Percentiles rank a stretch among this genome's conserved stretches.
Conservation (phyloP, 1,139 yeast genomes). For the Suhomyces maxii region DNA sequence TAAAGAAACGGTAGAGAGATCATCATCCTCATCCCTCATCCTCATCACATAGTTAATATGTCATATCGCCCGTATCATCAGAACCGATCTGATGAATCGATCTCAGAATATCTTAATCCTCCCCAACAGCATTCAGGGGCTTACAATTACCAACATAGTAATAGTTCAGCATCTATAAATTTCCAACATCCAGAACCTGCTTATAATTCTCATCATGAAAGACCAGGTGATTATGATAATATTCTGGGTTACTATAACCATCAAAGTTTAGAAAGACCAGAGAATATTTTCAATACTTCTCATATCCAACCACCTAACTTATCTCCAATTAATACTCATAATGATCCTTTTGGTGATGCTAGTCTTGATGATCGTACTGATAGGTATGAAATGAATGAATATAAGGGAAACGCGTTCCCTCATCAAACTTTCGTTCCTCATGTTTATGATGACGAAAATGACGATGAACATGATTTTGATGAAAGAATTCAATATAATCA, state of each 20-base stretch:
- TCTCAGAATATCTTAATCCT: constrained; percentile 17
- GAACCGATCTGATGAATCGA: constrained; percentile 9
- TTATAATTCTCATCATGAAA: constrained; percentile 14
- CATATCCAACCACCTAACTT: constrained; percentile 20
- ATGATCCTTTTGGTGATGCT: constrained; percentile 9
- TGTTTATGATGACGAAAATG: constrained; percentile 45
- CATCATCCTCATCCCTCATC: too few relatives aligned
- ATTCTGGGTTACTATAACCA: constrained; percentile 18
- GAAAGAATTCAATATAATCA: constrained; percentile 41
- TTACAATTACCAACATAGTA: constrained; percentile 19
- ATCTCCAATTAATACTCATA: constrained; percentile 17
- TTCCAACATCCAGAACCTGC: constrained; percentile 39
- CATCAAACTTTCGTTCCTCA: constrained; percentile 50
- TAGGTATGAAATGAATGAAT: constrained; percentile 16
- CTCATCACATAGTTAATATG: neutral
- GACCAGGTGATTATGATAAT: constrained; percentile 21
- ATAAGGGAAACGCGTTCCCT: constrained; percentile 18
- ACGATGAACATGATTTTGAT: constrained; percentile 44
- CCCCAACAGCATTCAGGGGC: constrained; percentile 18
- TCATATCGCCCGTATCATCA: constrained; percentile 8
- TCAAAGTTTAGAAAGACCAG: constrained; percentile 17
- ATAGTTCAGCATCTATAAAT: constrained; percentile 26
- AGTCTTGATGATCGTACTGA: constrained; percentile 12
- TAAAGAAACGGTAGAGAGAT: too few relatives aligned
- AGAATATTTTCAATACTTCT: constrained; percentile 28